A percentile compares a stretch with the other conserved stretches of the same genome.
phyloP scores from a whole-genome alignment of 306 rosid species.

The Pterocarpus santalinus region DNA sequence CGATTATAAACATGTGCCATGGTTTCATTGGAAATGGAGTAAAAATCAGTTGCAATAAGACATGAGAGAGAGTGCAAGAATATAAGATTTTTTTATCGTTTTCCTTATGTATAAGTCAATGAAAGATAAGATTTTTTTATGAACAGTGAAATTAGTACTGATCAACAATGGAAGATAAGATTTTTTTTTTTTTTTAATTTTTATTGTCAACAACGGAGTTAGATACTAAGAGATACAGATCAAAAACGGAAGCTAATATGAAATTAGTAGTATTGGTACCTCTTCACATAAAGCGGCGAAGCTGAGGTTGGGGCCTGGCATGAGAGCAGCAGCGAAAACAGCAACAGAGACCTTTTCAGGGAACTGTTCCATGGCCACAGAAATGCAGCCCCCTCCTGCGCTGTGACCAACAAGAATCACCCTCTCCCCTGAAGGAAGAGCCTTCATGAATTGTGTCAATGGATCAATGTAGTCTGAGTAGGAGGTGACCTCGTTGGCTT shows the following conservation, averaged over 20 bases:
- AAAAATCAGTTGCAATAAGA: too few species aligned
- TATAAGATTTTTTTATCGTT: too few species aligned
- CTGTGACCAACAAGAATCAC: conserved; percentile 61
- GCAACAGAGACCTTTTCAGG: conserved; percentile 53
- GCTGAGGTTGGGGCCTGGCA: conserved; percentile 39
- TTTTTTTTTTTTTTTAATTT: too few species aligned
- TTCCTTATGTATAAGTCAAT: too few species aligned
- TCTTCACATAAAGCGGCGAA: neutral
- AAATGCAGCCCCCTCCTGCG: conserved; percentile 51
- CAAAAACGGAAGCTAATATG: neutral
- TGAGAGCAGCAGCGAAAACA: conserved; percentile 43
- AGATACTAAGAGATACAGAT: too few species aligned
- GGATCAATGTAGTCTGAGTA: conserved; percentile 49
- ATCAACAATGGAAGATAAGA: too few species aligned
- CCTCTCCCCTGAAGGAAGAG: conserved; percentile 47
- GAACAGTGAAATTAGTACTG: too few species aligned
- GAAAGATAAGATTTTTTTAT: too few species aligned
- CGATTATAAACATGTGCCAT: too few species aligned
- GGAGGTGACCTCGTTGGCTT: conserved; percentile 39
- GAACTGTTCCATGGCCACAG: conserved; percentile 63
- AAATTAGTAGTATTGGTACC: conserved; percentile 24
- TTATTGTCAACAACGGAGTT: too few species aligned
- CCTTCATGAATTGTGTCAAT: conserved; percentile 44
- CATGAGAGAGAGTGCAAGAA: too few species aligned
- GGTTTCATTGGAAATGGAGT: too few species aligned